phyloP scores from a whole-genome alignment of 257 asterid genomes.

The Schizonepeta tenuifolia region DNA sequence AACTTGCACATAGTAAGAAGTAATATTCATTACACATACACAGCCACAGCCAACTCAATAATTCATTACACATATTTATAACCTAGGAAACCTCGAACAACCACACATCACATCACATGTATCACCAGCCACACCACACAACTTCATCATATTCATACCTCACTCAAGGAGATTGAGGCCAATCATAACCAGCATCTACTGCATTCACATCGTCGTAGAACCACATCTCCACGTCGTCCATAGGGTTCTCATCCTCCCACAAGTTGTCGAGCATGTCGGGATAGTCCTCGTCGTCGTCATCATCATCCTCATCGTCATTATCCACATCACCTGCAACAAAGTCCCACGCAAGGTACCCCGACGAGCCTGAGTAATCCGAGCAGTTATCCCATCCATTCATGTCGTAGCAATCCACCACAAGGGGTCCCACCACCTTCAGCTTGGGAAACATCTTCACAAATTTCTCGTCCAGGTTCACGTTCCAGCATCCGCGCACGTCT shows the following conservation, averaged over 20 bases:
- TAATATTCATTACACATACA: conserved; percentile 12
- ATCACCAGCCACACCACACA: conserved; percentile 23
- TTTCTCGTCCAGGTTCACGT: conserved; percentile 62
- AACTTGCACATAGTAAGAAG: conserved; percentile 26
- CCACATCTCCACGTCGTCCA: conserved; percentile 76
- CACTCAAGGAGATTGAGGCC: conserved; percentile 81
- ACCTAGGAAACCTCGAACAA: conserved; percentile 28
- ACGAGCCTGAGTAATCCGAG: conserved; percentile 67
- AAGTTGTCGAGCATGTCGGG: conserved; percentile 49
- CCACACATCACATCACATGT: conserved; percentile 28
- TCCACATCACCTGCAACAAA: conserved; percentile 62
- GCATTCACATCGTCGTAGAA: conserved; percentile 64
- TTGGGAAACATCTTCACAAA: conserved; percentile 50
- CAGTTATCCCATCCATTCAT: conserved; percentile 62
- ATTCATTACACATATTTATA: conserved; percentile 38
- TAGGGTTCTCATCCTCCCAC: conserved; percentile 56
- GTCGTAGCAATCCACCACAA: conserved; percentile 57
- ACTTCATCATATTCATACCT: conserved; percentile 24
- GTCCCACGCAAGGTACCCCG: conserved; percentile 75
- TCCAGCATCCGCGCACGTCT: conserved; percentile 86
- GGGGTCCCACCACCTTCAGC: conserved; percentile 71
- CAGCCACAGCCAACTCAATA: conserved; percentile 26
- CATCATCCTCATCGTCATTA: conserved; percentile 52
- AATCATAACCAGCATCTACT: conserved; percentile 65
- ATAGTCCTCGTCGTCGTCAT: conserved; percentile 47